These are phyloP conservation scores for Amphichorda felina DNA, from an alignment of 2,329 filamentous ascomycete species.

Conservation along the genomic window DNA sequence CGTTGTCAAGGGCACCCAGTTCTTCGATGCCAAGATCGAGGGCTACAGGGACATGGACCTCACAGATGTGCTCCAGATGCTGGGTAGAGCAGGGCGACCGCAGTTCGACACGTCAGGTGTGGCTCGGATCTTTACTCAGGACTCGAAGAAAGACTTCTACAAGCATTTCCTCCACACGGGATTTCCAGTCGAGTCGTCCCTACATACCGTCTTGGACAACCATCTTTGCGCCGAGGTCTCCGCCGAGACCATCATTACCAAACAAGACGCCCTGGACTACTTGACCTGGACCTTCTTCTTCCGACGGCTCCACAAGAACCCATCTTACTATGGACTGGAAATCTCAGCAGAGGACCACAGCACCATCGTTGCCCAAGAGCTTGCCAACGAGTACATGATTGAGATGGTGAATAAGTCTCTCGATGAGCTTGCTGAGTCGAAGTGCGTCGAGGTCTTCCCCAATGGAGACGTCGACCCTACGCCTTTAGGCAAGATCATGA, in stretches of 20 bases:
- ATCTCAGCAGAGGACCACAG: slow-evolving; percentile 90
- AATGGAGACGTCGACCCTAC: slow-evolving; percentile 88
- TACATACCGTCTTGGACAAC: slow-evolving; percentile 95
- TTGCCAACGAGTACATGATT: slow-evolving; percentile 92
- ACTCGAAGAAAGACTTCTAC: slow-evolving; percentile 97
- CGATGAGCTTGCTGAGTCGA: slow-evolving; percentile 67
- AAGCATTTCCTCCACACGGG: slow-evolving; percentile 98
- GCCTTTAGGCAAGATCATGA: slow-evolving; percentile 94
- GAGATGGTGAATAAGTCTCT: slow-evolving; percentile 83
- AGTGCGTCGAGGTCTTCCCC: slow-evolving; percentile 69
- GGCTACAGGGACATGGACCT: slow-evolving; percentile 98
- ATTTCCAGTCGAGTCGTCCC: slow-evolving; percentile 90
- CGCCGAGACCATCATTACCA: slow-evolving; percentile 81
- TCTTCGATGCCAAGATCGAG: slow-evolving; percentile 95
- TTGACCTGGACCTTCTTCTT: slow-evolving; percentile 99
- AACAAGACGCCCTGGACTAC: slow-evolving; percentile 96
- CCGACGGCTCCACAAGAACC: slow-evolving; percentile 91
- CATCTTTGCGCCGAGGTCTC: slow-evolving; percentile 93
- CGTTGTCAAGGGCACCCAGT: slow-evolving; percentile 96
- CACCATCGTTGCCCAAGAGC: slow-evolving; percentile 69
- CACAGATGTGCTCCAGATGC: slow-evolving; percentile 95
- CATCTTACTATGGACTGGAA: slow-evolving; percentile 92
- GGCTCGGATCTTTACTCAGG: slow-evolving; percentile 93
- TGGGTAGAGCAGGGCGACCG: slow-evolving; percentile 86
- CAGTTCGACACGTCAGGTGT: slow-evolving; percentile 96